Evolutionary conservation across 257 asterid genomes (phyloP).

Genomic region (Scutellaria barbata): DNA sequence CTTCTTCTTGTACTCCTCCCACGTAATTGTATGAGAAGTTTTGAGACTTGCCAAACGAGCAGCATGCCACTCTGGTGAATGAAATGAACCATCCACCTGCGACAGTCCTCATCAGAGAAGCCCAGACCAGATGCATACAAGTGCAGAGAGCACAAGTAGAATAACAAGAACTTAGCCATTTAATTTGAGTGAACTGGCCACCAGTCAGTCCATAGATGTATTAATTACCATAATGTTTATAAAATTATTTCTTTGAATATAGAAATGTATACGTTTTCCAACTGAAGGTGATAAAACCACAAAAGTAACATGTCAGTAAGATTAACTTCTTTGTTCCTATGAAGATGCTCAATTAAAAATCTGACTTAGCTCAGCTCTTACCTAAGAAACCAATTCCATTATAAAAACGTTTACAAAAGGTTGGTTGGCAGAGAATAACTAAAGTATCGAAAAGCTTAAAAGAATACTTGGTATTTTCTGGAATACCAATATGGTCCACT

Average conservation of each 20-base stretch:
- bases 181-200: slow-evolving; percentile 13
- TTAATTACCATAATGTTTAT: not conserved
- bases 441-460: not conserved
- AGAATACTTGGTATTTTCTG: not conserved
- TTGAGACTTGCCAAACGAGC: slow-evolving; percentile 99
- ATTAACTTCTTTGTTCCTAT: not conserved
- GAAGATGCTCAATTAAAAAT: not conserved
- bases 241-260: not conserved
- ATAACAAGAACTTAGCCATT: slow-evolving; percentile 11
- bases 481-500: not conserved
- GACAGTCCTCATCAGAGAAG: slow-evolving; percentile 81
- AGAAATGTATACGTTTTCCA: not conserved
- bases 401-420: not conserved
- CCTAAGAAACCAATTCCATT: not conserved
- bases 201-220: not conserved
- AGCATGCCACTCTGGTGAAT: slow-evolving; percentile 99
- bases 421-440: slow-evolving; percentile 3
- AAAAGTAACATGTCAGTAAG: slow-evolving; percentile 14
- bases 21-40: slow-evolving; percentile 92
- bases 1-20: slow-evolving; percentile 97
- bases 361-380: not conserved
- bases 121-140: slow-evolving; percentile 31
- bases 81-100: slow-evolving; percentile 99
- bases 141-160: not conserved
- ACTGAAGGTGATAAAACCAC: slow-evolving; percentile 6